phyloP scores from a whole-genome alignment of 2,329 filamentous ascomycete species.

The Albifimbria verrucaria region DNA sequence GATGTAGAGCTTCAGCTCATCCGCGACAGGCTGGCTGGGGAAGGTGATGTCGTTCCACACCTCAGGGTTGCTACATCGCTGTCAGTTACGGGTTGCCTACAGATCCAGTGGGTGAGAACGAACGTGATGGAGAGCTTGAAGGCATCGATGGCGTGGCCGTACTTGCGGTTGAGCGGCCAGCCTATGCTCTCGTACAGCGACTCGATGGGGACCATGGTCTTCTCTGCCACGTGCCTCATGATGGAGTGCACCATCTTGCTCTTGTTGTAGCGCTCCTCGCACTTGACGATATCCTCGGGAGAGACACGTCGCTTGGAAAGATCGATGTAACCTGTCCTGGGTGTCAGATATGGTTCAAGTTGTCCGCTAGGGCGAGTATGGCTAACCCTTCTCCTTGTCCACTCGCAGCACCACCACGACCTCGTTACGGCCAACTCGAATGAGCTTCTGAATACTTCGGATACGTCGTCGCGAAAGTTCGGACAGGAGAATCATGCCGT shows the following conservation, averaged over 20 bases:
- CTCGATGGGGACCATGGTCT: slow-evolving; percentile 92
- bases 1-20: slow-evolving; percentile 93
- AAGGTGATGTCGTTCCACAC: slow-evolving; percentile 94
- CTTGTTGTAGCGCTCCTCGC: slow-evolving; percentile 99
- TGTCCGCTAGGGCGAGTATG: slow-evolving; percentile 4
- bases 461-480: slow-evolving; percentile 98
- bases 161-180: slow-evolving; percentile 98
- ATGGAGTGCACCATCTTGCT: slow-evolving; percentile 99
- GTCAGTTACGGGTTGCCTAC: slow-evolving; percentile 10
- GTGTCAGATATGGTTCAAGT: slow-evolving; percentile 19
- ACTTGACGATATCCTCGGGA: slow-evolving; percentile 95
- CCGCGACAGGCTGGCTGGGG: slow-evolving; percentile 77
- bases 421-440: slow-evolving; percentile 95
- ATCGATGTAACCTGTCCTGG: slow-evolving; percentile 76
- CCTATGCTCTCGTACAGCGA: slow-evolving; percentile 89
- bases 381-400: slow-evolving; percentile 93
- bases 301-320: slow-evolving; percentile 97
- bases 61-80: slow-evolving; percentile 71
- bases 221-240: slow-evolving; percentile 97
- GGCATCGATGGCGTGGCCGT: slow-evolving; percentile 92
- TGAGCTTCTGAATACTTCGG: slow-evolving; percentile 97
- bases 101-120: slow-evolving; percentile 23
- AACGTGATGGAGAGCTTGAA: slow-evolving; percentile 99
- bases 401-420: slow-evolving; percentile 98
- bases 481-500: slow-evolving; percentile 98